Base-by-base conservation (phyloP, 192 early-diverging fungal genomes). In the Chytriomyces hyalinus region DNA sequence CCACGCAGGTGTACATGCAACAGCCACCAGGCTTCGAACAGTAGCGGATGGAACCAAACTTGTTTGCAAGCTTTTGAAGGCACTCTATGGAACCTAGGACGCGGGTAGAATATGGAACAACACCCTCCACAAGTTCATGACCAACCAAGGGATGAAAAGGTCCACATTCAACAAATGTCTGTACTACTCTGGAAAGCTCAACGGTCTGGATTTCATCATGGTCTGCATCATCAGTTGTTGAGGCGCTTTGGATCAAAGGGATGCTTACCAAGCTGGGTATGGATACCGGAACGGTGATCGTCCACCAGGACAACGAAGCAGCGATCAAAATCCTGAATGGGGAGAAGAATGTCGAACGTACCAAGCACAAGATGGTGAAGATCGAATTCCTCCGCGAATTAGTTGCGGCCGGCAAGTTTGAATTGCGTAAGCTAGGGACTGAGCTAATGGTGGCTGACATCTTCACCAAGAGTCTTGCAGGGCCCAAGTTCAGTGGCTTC, bases 51-150 rank as follows among this genome's bases (percentile, higher is more conserved):
- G 26, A 46, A 10, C 8, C 5, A 61, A 5, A 4, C 20, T n/a
- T 4, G n/a, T 17, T 20, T 49, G 71, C 48, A 5, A 44, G 5
- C 61, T 69, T 1, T 64, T 61, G 11, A 22, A 57, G 7, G 49
- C 49, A 44, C 77, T 83, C 48, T 82, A 82, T 45, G 82, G 82
- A 11, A 28, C 74, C 20, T 75, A 73, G 53, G 80, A 83, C 63
- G 28, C 67, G 2, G 61, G 62, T 1, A 10, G 76, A 5, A 26
- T n/a, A 24, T 83, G 80, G 82, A 70, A 81, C 24, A 28, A 51
- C 36, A 5, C 6, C 6, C 57, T 80, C 9, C 11, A 50, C 59
- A 48, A n/a, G 6, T 5, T 69, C 61, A 17, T 80, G 9, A 68
- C 46, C 0, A 6, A 5, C 7, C 7, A 47, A 22, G 79, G 79